phyloP scores from a whole-genome alignment of 176 grass and related monocot species.

The Tillandsia fasciculata region DNA sequence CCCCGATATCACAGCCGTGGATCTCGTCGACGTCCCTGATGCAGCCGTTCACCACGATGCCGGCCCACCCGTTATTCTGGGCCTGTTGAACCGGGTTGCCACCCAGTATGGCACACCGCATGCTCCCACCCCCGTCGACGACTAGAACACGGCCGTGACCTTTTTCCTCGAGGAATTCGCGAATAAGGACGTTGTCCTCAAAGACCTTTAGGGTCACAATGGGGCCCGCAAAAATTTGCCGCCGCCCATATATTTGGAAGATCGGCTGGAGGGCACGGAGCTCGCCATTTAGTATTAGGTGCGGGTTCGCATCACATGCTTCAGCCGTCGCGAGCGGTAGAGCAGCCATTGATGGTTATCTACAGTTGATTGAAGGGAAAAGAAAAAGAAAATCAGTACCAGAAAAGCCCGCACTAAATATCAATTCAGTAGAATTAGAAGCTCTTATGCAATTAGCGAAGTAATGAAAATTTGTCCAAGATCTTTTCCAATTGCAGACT shows the following conservation, averaged over 20 bases:
- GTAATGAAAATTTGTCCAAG: no score
- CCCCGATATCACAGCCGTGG: constrained; percentile 76
- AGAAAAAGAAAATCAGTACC: background rate
- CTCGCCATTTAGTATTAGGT: constrained; percentile 49
- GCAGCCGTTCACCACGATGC: constrained; percentile 78
- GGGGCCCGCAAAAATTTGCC: constrained; percentile 61
- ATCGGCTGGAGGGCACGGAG: constrained; percentile 59
- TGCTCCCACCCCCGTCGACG: constrained; percentile 61
- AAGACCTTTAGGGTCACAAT: constrained; percentile 79
- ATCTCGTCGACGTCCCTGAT: constrained; percentile 88
- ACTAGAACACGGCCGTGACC: constrained; percentile 66
- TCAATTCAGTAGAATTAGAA: no score
- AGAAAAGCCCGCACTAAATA: background rate
- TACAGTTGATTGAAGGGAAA: background rate
- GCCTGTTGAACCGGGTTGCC: constrained; percentile 81
- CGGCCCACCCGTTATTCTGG: constrained; percentile 77
- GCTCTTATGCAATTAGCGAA: no score
- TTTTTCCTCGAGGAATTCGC: constrained; percentile 67
- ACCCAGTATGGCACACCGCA: constrained; percentile 65
- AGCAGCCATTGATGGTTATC: constrained; percentile 35
- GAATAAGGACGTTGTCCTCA: constrained; percentile 74
- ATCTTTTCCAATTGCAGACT: no score
- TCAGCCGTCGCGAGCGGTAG: constrained; percentile 63
- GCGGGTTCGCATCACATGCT: constrained; percentile 61
- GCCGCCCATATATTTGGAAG: constrained; percentile 63